A percentile compares a stretch with the other conserved stretches of the same genome.
phyloP scores from a whole-genome alignment of 2,329 filamentous ascomycete genomes.

The Phialophora tarda region DNA sequence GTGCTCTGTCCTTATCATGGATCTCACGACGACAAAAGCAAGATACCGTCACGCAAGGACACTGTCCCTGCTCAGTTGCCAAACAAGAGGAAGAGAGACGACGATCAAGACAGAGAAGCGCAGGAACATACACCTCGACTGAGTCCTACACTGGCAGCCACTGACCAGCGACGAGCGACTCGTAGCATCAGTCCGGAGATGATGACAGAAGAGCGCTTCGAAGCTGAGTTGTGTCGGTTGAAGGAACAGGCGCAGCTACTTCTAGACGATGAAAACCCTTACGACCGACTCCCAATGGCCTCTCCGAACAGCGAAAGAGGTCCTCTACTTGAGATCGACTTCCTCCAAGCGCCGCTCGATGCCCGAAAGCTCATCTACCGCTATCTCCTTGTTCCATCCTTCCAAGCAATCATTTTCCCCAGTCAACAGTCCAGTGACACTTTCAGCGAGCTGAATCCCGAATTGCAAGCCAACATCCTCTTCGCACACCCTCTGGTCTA shows the following conservation, averaged over 20 bases:
- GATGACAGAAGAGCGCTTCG: neutral
- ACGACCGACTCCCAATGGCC: neutral
- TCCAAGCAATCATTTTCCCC: slow-evolving; percentile 17
- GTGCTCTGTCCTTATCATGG: slow-evolving; percentile 27
- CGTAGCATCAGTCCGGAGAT: neutral
- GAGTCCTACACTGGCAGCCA: neutral
- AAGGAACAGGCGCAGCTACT: neutral
- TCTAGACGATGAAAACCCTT: neutral
- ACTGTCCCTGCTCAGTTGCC: neutral
- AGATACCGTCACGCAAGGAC: slow-evolving; percentile 3
- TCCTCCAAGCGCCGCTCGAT: slow-evolving; percentile 18
- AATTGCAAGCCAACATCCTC: slow-evolving; percentile 24
- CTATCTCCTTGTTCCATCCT: slow-evolving; percentile 20
- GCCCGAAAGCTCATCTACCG: slow-evolving; percentile 25
- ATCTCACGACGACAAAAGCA: slow-evolving; percentile 9
- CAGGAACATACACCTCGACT: neutral
- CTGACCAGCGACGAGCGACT: neutral
- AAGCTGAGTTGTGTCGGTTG: neutral
- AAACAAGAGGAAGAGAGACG: slow-evolving; percentile 6
- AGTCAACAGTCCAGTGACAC: neutral
- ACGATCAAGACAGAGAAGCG: neutral
- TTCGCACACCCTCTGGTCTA: slow-evolving; percentile 24
- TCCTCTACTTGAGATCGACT: slow-evolving; percentile 18
- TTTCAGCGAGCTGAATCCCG: slow-evolving; percentile 9
- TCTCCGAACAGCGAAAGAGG: neutral